A percentile compares a stretch with the other conserved stretches of the same genome.
phyloP scores from a whole-genome alignment of 495 filamentous ascomycete genomes.

The Echria macrotheca region DNA sequence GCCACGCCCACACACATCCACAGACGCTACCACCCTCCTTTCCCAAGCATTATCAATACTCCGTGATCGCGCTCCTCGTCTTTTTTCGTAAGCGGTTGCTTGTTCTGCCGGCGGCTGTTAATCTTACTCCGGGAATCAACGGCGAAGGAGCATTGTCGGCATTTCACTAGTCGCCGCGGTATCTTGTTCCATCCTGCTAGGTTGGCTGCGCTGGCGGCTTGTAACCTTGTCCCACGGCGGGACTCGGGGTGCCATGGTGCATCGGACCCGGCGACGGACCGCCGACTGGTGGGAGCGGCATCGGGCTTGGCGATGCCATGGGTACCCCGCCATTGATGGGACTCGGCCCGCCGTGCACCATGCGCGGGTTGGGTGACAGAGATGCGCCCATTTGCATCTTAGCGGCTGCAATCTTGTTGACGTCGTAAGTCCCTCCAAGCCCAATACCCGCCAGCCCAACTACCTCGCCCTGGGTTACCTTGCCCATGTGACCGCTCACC shows the following conservation, averaged over 20 bases:
- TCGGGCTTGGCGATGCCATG: neutral
- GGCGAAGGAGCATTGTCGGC: too few species aligned
- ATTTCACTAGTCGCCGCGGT: too few species aligned
- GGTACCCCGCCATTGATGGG: conserved; percentile 14
- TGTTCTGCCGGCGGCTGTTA: too few species aligned
- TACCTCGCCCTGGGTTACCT: conserved; percentile 27
- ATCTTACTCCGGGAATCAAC: too few species aligned
- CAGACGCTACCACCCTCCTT: too few species aligned
- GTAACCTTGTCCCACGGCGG: neutral
- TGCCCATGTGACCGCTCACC: conserved; percentile 30
- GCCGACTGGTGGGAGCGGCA: neutral
- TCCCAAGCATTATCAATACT: too few species aligned
- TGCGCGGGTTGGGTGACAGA: conserved; percentile 20
- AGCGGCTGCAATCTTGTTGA: conserved; percentile 30
- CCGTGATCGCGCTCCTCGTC: too few species aligned
- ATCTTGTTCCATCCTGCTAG: too few species aligned
- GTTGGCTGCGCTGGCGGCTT: neutral
- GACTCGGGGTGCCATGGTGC: neutral
- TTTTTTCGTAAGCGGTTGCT: too few species aligned
- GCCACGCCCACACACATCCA: too few species aligned
- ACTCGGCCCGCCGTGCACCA: conserved; percentile 15
- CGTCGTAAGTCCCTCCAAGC: conserved; percentile 30
- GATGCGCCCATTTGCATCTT: conserved; percentile 30
- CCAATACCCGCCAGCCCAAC: conserved; percentile 34
- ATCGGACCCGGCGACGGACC: conserved; percentile 1